Evolutionary conservation across 805 yeast genomes (phyloP).

Genomic region (Metschnikowia baotianmanensis): DNA sequence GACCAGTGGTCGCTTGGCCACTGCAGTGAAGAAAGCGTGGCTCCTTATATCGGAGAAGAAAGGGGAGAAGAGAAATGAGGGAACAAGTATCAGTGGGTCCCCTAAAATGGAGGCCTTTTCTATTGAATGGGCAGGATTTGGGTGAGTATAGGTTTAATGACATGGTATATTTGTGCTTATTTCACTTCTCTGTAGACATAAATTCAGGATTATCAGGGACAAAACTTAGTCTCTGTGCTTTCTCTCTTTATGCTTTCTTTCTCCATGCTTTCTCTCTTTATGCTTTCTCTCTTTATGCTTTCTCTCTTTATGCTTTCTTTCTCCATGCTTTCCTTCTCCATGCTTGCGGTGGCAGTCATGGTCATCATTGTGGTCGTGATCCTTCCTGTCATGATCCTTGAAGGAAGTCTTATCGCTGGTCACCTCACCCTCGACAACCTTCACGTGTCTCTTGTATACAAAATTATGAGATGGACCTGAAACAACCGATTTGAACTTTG

Average conservation of each 20-base stretch:
- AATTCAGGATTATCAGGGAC: background rate
- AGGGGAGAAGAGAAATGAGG: conserved; percentile 27
- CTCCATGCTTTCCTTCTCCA: background rate
- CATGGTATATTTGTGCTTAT: background rate
- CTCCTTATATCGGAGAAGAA: conserved; percentile 38
- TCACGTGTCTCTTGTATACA: conserved; percentile 31
- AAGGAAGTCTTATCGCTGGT: conserved; percentile 10
- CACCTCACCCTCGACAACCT: conserved; percentile 34
- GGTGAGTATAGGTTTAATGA: conserved; percentile 26
- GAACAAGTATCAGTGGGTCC: conserved; percentile 12
- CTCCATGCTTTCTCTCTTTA: no score
- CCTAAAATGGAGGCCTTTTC: conserved; percentile 50
- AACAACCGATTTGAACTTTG: conserved; percentile 25
- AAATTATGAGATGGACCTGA: conserved; percentile 17
- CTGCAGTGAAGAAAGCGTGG: conserved; percentile 88
- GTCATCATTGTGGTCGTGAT: background rate
- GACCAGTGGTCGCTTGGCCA: conserved; percentile 88
- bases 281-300: background rate
- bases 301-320: background rate
- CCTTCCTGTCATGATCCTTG: conserved; percentile 1
- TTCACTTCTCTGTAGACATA: background rate
- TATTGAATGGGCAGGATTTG: conserved; percentile 97
- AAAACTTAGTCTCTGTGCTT: background rate
- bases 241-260: no score
- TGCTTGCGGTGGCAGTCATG: background rate